These are phyloP conservation scores for Acrocalymma vagum DNA, from an alignment of 2,329 filamentous ascomycete genomes.

Conservation along the genomic window DNA sequence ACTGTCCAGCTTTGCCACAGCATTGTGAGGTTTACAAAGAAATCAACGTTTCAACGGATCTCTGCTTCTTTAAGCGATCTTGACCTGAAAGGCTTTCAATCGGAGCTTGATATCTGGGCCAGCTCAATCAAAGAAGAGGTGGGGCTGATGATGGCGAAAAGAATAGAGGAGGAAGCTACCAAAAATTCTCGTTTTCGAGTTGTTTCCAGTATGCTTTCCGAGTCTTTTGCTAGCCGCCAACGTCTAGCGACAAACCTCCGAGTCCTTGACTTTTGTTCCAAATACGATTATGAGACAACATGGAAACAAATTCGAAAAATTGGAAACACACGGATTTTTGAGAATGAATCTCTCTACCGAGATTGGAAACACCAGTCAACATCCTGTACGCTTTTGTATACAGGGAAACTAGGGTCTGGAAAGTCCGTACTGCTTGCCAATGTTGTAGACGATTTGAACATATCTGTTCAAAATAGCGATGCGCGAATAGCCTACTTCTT, in stretches of 20 bases:
- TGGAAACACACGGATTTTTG: conserved; percentile 45
- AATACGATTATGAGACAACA: conserved; percentile 48
- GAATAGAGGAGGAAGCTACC: conserved; percentile 27
- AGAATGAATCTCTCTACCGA: conserved; percentile 25
- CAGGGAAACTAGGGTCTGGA: conserved; percentile 54
- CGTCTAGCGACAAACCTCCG: conserved; percentile 27
- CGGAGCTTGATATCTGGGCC: conserved; percentile 45
- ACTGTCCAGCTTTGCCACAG: conserved; percentile 50
- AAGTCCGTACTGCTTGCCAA: conserved; percentile 58
- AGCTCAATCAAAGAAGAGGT: conserved; percentile 48
- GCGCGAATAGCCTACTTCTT: conserved; percentile 35
- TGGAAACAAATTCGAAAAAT: conserved; percentile 55
- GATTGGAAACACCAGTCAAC: conserved; percentile 32
- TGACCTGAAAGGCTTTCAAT: conserved; percentile 40
- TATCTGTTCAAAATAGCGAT: conserved; percentile 4
- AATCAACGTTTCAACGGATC: conserved; percentile 42
- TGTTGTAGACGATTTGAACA: conserved; percentile 43
- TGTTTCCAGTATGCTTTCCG: conserved; percentile 18
- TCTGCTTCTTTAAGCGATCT: conserved; percentile 36
- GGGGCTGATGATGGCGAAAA: conserved; percentile 12
- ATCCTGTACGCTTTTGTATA: conserved; percentile 44
- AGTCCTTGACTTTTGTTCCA: conserved; percentile 52
- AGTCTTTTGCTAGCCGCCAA: conserved; percentile 21
- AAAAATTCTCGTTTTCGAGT: conserved; percentile 33
- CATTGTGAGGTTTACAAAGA: conserved; percentile 40